Evolutionary conservation across 1,284 basidiomycete genomes (phyloP), one percentile per base, ranked within the genome.

Genomic region (Tilletia caries): DNA sequence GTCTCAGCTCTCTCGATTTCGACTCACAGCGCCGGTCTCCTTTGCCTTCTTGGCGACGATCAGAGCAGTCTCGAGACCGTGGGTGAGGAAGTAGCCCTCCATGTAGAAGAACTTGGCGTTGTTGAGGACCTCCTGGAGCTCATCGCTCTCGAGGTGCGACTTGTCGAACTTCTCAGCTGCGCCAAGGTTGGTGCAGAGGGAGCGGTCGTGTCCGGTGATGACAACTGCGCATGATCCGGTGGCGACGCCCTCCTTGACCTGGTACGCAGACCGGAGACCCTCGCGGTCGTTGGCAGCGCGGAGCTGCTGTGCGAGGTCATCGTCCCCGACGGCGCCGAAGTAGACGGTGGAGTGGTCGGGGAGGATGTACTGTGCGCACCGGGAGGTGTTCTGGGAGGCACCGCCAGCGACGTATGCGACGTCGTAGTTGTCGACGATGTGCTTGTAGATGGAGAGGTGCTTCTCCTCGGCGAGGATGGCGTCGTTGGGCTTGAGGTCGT

Each of bases 171-270:
- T 90, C 85, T 97, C 93, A 18, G 96, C 95, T 13, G 90, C 90
- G 64, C 91, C 91, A 67, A 98, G 88, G 75, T 90, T 93, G 68
- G 95, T 98, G 78, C 92, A 92, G 75, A 98, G 88, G 20, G 93
- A 97, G 89, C 95, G 89, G 85, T 97, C 84, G 86, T 96, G 93
- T 67, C 91, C 93, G 64, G 94, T 97, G 85, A 98, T 90, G 78
- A 98, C 86, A 76, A 98, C 96, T 44, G 93, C 95, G 83, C 96
- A 99, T 68, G 95, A 95, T 72, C 96, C 96, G 12, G 96, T 98
- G 85, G 93, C 90, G 83, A 90, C 89, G 70, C 89, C 92, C 68
- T 91, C 86, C 84, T 90, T 90, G 79, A 98, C 92, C 83, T 91
- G 91, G 86, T 98, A 99, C 18, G 91, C 91, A 76, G 93, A 88